Evolutionary conservation across 2,329 filamentous ascomycete genomes (phyloP).

Genomic region (Aureobasidium sp.): DNA sequence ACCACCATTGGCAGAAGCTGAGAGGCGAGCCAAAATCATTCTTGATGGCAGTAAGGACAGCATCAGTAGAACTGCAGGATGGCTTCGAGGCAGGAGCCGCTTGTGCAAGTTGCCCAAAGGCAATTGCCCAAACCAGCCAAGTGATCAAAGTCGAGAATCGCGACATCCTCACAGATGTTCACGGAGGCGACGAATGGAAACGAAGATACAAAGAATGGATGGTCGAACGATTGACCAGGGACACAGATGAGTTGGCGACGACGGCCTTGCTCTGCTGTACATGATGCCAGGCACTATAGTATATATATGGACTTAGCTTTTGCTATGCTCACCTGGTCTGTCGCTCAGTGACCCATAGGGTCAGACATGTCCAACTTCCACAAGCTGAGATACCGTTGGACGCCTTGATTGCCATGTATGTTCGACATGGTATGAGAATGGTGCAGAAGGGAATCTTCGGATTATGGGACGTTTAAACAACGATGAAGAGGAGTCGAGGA

Average conservation of each 20-base stretch:
- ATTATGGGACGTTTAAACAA: neutral
- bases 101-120: neutral
- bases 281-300: neutral
- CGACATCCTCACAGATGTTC: neutral
- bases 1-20: slow-evolving; percentile 5
- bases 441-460: neutral
- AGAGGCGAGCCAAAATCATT: neutral
- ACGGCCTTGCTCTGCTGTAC: neutral
- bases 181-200: neutral
- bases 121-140: neutral
- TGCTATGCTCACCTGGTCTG: neutral
- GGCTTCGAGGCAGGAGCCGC: neutral
- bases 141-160: neutral
- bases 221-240: neutral
- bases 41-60: neutral
- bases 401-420: neutral
- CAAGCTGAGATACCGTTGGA: neutral
- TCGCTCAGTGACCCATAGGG: neutral
- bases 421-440: neutral
- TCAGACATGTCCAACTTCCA: neutral
- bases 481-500: neutral
- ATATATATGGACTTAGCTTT: neutral
- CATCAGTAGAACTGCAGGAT: neutral
- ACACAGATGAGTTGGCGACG: neutral
- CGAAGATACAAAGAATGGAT: neutral